Evolutionary conservation across 108 stramenopile genomes (phyloP), one percentile per base, ranked within the genome.

Genomic region (Skeletonema tropicum): DNA sequence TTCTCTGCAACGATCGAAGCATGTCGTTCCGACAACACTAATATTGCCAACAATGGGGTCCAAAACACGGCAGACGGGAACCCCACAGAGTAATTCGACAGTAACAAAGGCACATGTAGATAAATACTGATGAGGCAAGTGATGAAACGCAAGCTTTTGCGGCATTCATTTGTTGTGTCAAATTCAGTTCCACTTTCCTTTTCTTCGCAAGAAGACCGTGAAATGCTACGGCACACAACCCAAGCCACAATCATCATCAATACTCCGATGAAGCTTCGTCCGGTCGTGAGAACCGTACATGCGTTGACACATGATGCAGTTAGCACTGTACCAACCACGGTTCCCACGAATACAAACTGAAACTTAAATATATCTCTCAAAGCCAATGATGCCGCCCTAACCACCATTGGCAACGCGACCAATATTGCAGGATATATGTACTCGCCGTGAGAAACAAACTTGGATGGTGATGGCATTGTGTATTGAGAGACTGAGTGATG

Each of bases 391-490:
- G 89, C 80, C 14, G 87, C 86, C 33, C 94, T 76, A 6, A 86
- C 65, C 26, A 89, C 91, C 74, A 93, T 66, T 10, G 94, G 94
- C 48, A 92, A 57, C 21, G 90, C 23, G n/a, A 93, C 35, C 69
- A 96, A 66, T 35, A 96, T 64, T 57, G 79, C 83, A 29, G 94
- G 92, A 57, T 89, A 77, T 8, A 93, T 76, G 61, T 93, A 96
- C 74, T 96, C 94, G 13, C 87, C 87, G 62, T 96, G 92, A 46
- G 90, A 91, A 23, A 96, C 94, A 80, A 92, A 96, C 41, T 73
- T 88, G 33, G 67, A 70, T 5, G 84, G 83, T 0, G 88, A 80
- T 25, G 94, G 90, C 49, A 96, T 74, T 30, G 89, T 66, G 71
- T 96, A 96, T 60, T 91, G 87, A 8, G 87, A 79, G 29, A 88